Base-by-base conservation (phyloP, 352 stramenopile genomes). In the Phytophthora lateralis region DNA sequence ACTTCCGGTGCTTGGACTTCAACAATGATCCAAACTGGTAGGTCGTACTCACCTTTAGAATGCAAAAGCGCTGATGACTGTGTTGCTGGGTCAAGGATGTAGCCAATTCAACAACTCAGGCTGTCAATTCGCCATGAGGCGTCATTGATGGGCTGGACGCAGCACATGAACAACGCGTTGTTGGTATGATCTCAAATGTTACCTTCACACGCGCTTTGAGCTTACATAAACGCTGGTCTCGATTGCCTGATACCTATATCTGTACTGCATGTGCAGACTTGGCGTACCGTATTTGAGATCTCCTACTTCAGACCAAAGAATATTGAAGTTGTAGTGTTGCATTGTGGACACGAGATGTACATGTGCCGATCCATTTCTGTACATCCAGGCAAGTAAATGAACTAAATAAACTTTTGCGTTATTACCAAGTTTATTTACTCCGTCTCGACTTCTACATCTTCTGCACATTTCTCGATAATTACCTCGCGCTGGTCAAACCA, bases 1-100 rank as follows among this genome's bases (percentile, higher is more conserved):
- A 69, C 10, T 18, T 30, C 30, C 5, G 11, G 11, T 14, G 30
- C 30, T 11, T 11, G 3, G 30, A 54, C 46, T 54, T 54, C 30
- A 54, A 54, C 30, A 14, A 35, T 8, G 11, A 15, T 35, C 8
- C 9, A 14, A 35, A 14, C 14, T 11, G 11, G 11, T 8, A 35
- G 30, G 30, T 14, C 30, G 30, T 8, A 35, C 6, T 29, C 30
- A 35, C 2, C 30, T 35, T 35, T 3, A 35, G 30, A 24, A 24
- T 24, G 21, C 21, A 24, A 24, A 24, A 24, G 21, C 21, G 21
- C 21, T 3, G 21, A 24, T 24, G 21, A 24, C 21, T 24, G 21
- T 24, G 21, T 24, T 24, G 11, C 30, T 35, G 30, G 11, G 11
- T 35, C 30, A 14, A 35, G 9, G 9, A 35, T 14, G 30, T 35